Base-by-base conservation (phyloP, 768 basidiomycete genomes). In the Pisolithus tinctorius region DNA sequence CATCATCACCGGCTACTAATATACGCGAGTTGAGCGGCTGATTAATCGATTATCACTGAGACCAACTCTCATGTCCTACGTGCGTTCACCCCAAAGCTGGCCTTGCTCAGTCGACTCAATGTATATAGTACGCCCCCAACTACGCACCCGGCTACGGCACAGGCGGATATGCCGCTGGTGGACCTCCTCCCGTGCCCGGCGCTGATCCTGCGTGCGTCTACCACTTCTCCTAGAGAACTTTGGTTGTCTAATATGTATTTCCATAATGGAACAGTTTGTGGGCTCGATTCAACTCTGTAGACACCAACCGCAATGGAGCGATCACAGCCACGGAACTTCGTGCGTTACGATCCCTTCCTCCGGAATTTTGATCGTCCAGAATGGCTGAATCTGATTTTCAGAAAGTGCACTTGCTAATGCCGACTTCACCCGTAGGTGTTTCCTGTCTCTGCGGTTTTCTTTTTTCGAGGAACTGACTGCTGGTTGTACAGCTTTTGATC, bases 381-480 rank as follows among this genome's bases (percentile, higher is more conserved):
- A 45, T 42, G 43, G 1, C 34, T 34, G 34, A 34, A 4, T 34
- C 11, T 5, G 13, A 34, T 4, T 34, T 48, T 16, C 51, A 77
- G 75, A 78, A 62, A 71, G 70, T 51, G 79, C 71, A 16, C 56
- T 81, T 39, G 70, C 79, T 25, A 72, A 81, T 48, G 80, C 88
- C 38, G 86, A 92, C 61, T 90, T 86, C 86, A 78, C 77, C 58
- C 80, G 88, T 90, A 57, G 66, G 88, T 74, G 23, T 45, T 5
- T 50, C 34, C 40, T 11, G 13, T 20, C 20, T 25, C 37, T 2
- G 7, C 30, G 11, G 17, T 31, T 10, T 8, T 23, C 5, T 23
- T 27, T 44, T 16, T n/a, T 44, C 16, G 17, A 30, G 4, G 20
- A 27, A 9, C 10, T 34, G 31, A 34, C 11, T 34, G 13, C 31